Evolutionary conservation across 306 rosid genomes (phyloP), one percentile per base, ranked within the genome.

Genomic region (Gynostemma pentaphyllum): DNA sequence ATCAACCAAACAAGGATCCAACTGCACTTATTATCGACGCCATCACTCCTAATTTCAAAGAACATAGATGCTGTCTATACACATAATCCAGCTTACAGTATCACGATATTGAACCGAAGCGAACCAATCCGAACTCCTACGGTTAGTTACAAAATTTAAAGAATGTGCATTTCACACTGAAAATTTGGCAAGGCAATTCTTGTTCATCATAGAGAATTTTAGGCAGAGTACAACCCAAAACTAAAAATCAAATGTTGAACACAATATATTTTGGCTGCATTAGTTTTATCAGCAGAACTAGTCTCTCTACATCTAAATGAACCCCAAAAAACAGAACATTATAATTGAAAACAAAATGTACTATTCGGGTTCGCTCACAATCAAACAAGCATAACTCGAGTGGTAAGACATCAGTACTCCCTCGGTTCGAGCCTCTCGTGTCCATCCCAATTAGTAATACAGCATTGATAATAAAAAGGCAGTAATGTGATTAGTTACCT

Each of bases 401-500:
- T n/a, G n/a, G n/a, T n/a, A n/a, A n/a, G n/a, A n/a, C n/a, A n/a
- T n/a, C n/a, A n/a, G n/a, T n/a, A n/a, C n/a, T n/a, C n/a, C n/a
- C n/a, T n/a, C n/a, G n/a, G n/a, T n/a, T n/a, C n/a, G n/a, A n/a
- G n/a, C n/a, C n/a, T n/a, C n/a, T n/a, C n/a, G n/a, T n/a, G n/a
- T n/a, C n/a, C n/a, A n/a, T n/a, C n/a, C n/a, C n/a, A n/a, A n/a
- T n/a, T n/a, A n/a, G n/a, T n/a, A n/a, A n/a, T n/a, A n/a, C n/a
- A n/a, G n/a, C n/a, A n/a, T n/a, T n/a, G n/a, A n/a, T 49, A 53
- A 69, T 62, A 55, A 30, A 60, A 44, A 61, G 28, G 47, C 42
- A 19, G 52, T 18, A 74, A 34, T 69, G 54, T 34, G 41, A 64
- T 3, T 54, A 44, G 66, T 3, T 67, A 87, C 97, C 97, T 83